Base-by-base conservation (phyloP, 2,329 filamentous ascomycete species). In the Penicillium italicum region DNA sequence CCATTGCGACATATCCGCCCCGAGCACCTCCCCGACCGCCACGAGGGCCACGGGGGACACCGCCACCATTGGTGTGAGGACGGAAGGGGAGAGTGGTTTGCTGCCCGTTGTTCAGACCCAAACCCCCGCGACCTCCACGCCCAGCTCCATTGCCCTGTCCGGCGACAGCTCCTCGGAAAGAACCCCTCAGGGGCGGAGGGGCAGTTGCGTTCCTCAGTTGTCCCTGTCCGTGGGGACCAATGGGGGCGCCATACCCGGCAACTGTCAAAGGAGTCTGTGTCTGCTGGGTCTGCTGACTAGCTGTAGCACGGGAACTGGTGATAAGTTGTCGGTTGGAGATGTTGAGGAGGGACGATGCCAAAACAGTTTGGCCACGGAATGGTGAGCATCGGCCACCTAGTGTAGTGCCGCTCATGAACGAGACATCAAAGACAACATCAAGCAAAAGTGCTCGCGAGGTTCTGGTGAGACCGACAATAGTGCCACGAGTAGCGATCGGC, bases 391-490 rank as follows among this genome's bases (percentile, higher is more conserved):
- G 87, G 54, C 92, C 91, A 56, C 90, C 89, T 16, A 99, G 82
- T 0, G 90, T 94, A 1, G 92, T 97, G 60, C 94, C 94, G 69
- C 91, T 96, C 92, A 99, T 97, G 74, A 99, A 99, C 0, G 91
- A 89, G 12, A 85, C 84, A 71, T 99, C 95, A 75, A 96, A 99
- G 8, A 99, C 87, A 55, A 97, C 84, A 71, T 99, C 94, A 36
- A 99, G 80, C 55, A 97, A 81, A 44, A 90, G 84, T 26, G 87
- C 88, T 53, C 90, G 89, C 20, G 91, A 82, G 30, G 92, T 97
- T 53, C 90, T 88, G 58, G 91, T 97, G 69, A 97, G 88, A 34
- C 94, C 94, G 54, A 96, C 88, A n/a, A 99, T 90, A 1, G 94
- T 97, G 66, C 95, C 94, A 51, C 88, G 85, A 50, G 89, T 89